Percentiles rank a stretch among this genome's conserved stretches.
Evolutionary conservation across 768 basidiomycete genomes (phyloP).

Genomic region (Aureoboletus auriporus): DNA sequence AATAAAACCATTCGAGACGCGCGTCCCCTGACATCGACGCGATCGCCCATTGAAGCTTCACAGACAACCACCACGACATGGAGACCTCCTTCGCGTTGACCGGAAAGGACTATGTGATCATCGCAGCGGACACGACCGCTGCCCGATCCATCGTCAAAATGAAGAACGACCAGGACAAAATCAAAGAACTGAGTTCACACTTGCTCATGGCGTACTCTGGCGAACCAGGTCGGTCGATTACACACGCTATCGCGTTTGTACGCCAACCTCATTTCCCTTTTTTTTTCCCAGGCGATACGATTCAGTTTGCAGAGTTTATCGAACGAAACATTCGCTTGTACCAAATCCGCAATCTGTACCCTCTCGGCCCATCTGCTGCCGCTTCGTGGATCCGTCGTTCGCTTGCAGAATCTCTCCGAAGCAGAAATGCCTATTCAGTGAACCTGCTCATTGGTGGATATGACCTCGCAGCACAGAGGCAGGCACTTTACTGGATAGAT

Average conservation of each 20-base stretch:
- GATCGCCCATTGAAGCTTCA: constrained; percentile 5
- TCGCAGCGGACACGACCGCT: constrained; percentile 89
- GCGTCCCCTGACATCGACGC: constrained; percentile 25
- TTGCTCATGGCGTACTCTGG: constrained; percentile 94
- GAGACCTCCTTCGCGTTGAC: constrained; percentile 88
- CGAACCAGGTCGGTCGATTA: constrained; percentile 65
- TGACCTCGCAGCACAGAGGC: constrained; percentile 68
- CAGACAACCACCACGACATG: constrained; percentile 45
- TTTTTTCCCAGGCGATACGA: constrained; percentile 91
- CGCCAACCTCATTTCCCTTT: neutral
- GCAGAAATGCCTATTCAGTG: constrained; percentile 83
- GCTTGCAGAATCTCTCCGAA: constrained; percentile 85
- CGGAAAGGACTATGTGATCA: constrained; percentile 90
- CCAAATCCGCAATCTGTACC: constrained; percentile 89
- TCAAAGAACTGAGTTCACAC: constrained; percentile 86
- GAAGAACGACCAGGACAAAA: constrained; percentile 96
- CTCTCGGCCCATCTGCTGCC: constrained; percentile 85
- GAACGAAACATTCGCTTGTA: constrained; percentile 95
- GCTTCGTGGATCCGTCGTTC: constrained; percentile 93
- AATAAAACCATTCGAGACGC: constrained; percentile 18
- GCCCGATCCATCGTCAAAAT: constrained; percentile 94
- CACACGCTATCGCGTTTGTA: neutral
- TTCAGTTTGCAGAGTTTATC: constrained; percentile 94
- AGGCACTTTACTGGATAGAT: constrained; percentile 93
- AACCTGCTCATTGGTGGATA: constrained; percentile 93